Evolutionary conservation across 495 filamentous ascomycete genomes (phyloP).

Genomic region (Podospora pseudoanserina): DNA sequence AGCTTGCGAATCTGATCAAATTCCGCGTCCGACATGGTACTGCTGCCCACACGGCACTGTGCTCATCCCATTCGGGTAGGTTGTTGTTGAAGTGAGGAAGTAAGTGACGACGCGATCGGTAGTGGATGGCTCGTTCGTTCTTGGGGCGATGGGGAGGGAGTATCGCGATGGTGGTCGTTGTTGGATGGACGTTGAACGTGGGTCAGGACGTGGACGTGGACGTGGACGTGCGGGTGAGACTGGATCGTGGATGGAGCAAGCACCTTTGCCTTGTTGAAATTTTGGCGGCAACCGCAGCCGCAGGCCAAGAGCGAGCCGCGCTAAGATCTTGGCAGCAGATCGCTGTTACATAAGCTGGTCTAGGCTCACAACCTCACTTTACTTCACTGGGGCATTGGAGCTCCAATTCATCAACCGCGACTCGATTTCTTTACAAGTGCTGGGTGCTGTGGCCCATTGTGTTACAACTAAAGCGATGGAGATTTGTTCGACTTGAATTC

Average conservation of each 20-base stretch:
- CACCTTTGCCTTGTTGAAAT: constrained; percentile 16
- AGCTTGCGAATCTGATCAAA: constrained; percentile 79
- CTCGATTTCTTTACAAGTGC: background rate
- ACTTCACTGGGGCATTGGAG: background rate
- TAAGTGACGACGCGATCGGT: background rate
- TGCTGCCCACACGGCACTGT: constrained; percentile 17
- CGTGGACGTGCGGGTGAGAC: constrained; percentile 6
- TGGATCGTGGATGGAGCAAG: constrained; percentile 7
- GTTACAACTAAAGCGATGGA: background rate
- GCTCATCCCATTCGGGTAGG: constrained; percentile 22
- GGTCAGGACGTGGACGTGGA: constrained; percentile 2
- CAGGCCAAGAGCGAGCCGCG: background rate
- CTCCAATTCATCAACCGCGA: background rate
- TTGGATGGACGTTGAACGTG: constrained; percentile 1
- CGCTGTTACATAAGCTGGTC: constrained; percentile 14
- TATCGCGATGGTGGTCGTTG: background rate
- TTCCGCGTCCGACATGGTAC: constrained; percentile 62
- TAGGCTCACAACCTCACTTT: background rate
- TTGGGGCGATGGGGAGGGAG: background rate
- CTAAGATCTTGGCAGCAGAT: background rate
- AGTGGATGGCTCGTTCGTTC: constrained; percentile 9
- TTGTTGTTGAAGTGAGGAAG: background rate
- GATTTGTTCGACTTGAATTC: background rate
- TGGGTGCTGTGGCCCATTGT: background rate
- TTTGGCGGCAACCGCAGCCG: constrained; percentile 15